Percentiles rank a stretch among this genome's conserved stretches.
phyloP scores from a whole-genome alignment of 306 rosid genomes.

The Ormosia semicastrata region DNA sequence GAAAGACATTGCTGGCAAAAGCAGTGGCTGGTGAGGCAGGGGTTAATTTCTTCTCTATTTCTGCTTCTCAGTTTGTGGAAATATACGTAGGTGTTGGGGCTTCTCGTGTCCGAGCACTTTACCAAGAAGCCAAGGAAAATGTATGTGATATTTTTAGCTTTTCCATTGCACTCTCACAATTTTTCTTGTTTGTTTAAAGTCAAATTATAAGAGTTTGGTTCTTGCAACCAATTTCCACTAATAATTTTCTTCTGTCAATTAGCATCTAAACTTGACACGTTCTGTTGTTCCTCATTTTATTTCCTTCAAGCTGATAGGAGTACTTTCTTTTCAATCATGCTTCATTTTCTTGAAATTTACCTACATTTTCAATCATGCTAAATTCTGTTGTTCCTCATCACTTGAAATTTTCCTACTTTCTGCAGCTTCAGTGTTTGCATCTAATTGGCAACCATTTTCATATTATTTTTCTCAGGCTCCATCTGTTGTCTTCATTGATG shows the following conservation, averaged over 20 bases:
- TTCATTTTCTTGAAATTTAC: not conserved
- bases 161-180: not conserved
- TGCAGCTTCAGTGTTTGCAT: constrained; percentile 14
- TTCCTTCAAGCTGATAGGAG: constrained; percentile 10
- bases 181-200: constrained; percentile 1
- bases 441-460: constrained; percentile 3
- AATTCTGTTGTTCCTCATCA: not conserved
- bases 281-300: constrained; percentile 13
- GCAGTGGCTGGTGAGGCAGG: constrained; percentile 99
- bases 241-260: not conserved
- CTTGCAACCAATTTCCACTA: not conserved
- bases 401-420: constrained; percentile 8
- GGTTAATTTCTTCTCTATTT: constrained; percentile 96
- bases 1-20: constrained; percentile 96
- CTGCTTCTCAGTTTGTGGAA: constrained; percentile 97
- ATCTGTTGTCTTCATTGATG: constrained; percentile 97
- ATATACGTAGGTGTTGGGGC: constrained; percentile 99
- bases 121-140: constrained; percentile 91
- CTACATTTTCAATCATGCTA: not conserved
- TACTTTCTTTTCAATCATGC: not conserved
- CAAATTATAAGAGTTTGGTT: constrained; percentile 24
- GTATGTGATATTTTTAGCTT: constrained; percentile 43
- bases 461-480: constrained; percentile 69
- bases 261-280: not conserved
- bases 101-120: constrained; percentile 95